phyloP scores from a whole-genome alignment of 2,329 filamentous ascomycete species.

The Lachnellula subtilissima region DNA sequence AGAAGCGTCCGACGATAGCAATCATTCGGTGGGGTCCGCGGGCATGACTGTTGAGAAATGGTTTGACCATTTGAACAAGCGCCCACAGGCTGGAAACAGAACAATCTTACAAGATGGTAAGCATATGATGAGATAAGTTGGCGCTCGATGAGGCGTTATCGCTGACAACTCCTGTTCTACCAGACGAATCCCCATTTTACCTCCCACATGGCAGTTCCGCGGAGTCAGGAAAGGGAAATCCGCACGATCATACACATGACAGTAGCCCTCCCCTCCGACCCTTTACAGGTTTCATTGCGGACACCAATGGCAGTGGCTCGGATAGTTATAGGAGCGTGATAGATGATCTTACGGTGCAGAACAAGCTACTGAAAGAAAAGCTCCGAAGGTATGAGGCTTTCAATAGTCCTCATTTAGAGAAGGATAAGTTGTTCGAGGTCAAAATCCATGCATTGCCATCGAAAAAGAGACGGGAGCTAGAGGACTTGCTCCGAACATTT shows the following conservation, averaged over 20 bases:
- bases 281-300: background rate
- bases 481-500: constrained; percentile 68
- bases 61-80: constrained; percentile 26
- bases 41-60: constrained; percentile 19
- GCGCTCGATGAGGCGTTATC: background rate
- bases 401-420: constrained; percentile 60
- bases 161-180: background rate
- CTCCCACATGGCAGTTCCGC: constrained; percentile 18
- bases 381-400: constrained; percentile 66
- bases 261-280: background rate
- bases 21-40: constrained; percentile 9
- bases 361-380: constrained; percentile 70
- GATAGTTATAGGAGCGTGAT: constrained; percentile 80
- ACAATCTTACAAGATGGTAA: constrained; percentile 22
- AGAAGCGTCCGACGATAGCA: constrained; percentile 17
- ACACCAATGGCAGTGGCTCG: constrained; percentile 34
- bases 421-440: constrained; percentile 79
- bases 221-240: constrained; percentile 1
- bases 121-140: background rate
- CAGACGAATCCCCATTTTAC: constrained; percentile 28
- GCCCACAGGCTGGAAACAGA: constrained; percentile 9
- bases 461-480: constrained; percentile 70
- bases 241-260: background rate
- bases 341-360: constrained; percentile 80
- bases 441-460: constrained; percentile 69